These are phyloP conservation scores for Bothriochloa decipiens DNA, from an alignment of 176 grass and related monocot species.

Conservation along the genomic window DNA sequence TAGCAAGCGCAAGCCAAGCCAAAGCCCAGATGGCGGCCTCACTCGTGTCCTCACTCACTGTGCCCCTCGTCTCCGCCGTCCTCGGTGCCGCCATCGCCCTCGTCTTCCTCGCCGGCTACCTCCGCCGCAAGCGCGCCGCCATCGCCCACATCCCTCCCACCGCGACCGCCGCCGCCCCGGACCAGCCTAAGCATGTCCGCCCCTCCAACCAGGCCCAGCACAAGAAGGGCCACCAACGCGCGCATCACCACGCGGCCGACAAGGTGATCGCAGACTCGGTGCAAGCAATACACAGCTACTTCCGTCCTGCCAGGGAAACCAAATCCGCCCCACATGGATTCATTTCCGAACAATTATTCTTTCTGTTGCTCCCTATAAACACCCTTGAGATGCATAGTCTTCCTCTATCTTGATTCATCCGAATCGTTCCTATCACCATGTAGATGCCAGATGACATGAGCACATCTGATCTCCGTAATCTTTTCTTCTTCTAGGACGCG, in stretches of 20 bases:
- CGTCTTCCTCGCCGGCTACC: constrained; percentile 77
- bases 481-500: constrained; percentile 60
- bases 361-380: constrained; percentile 1
- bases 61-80: constrained; percentile 66
- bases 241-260: constrained; percentile 56
- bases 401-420: not conserved
- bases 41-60: constrained; percentile 51
- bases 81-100: constrained; percentile 73
- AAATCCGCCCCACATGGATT: not conserved
- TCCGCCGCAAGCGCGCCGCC: constrained; percentile 85
- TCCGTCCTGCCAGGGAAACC: too few relatives aligned
- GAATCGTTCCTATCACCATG: not conserved
- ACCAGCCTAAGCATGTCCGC: constrained; percentile 40
- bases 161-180: constrained; percentile 38
- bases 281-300: not conserved
- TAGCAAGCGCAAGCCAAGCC: too few relatives aligned
- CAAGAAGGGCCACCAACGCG: constrained; percentile 52
- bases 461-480: not conserved
- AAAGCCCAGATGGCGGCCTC: not conserved
- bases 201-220: constrained; percentile 29
- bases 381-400: not conserved
- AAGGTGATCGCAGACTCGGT: constrained; percentile 60
- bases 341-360: not conserved
- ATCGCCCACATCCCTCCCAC: constrained; percentile 63
- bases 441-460: not conserved